Percentiles rank a stretch among this genome's conserved stretches.
Evolutionary conservation across 2,329 filamentous ascomycete species (phyloP).

Genomic region (Epichloe sylvatica): DNA sequence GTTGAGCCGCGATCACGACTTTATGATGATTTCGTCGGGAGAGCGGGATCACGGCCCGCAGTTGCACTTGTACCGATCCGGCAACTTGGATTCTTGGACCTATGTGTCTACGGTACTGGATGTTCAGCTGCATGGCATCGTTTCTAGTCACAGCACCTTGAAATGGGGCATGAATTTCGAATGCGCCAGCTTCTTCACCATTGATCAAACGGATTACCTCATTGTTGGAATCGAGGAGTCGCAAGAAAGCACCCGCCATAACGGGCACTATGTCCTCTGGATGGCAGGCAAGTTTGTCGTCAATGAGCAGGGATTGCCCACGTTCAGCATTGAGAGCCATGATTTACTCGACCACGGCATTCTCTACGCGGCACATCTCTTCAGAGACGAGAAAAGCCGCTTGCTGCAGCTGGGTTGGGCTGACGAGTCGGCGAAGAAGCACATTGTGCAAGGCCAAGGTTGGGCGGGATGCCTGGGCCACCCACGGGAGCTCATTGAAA

Average conservation of each 20-base stretch:
- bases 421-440: conserved; percentile 7
- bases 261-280: conserved; percentile 8
- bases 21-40: conserved; percentile 26
- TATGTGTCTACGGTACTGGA: conserved; percentile 8
- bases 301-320: conserved; percentile 1
- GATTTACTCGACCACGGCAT: conserved; percentile 11
- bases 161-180: conserved; percentile 9
- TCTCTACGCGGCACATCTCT: conserved; percentile 12
- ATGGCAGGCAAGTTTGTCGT: conserved; percentile 3
- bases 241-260: conserved; percentile 6
- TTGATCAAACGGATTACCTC: conserved; percentile 7
- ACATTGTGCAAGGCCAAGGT: conserved; percentile 5
- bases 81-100: conserved; percentile 10
- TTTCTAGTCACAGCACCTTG: conserved; percentile 1
- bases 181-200: conserved; percentile 13
- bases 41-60: conserved; percentile 11
- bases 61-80: conserved; percentile 10
- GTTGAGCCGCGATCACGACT: conserved; percentile 14
- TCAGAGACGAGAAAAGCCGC: conserved; percentile 8
- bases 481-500: conserved; percentile 7
- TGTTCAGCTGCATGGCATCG: conserved; percentile 2
- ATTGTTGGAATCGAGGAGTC: conserved; percentile 9
- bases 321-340: conserved; percentile 5
- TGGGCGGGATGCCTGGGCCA: conserved; percentile 10
- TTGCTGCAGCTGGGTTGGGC: conserved; percentile 10